phyloP scores from a whole-genome alignment of 225 moss, liverwort and hornwort genomes.

The Sphagnum tenellum region DNA sequence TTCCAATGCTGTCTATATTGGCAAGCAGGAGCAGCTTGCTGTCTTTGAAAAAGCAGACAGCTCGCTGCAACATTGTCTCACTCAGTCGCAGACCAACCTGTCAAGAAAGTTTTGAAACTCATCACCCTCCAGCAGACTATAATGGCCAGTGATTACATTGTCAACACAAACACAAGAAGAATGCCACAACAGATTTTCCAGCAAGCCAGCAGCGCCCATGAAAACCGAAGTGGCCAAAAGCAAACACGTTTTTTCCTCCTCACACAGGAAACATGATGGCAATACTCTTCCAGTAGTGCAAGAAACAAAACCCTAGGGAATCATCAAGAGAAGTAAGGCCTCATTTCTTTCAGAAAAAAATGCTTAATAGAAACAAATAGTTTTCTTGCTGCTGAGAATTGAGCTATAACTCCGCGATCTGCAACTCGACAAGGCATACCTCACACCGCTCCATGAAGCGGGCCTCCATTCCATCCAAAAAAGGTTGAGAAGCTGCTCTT shows the following conservation, averaged over 20 bases:
- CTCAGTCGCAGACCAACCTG: slow-evolving; percentile 77
- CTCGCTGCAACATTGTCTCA: slow-evolving; percentile 59
- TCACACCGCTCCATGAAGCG: slow-evolving; percentile 73
- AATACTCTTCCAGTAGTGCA: background rate
- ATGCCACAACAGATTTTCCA: too few species aligned
- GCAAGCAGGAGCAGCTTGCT: slow-evolving; percentile 53
- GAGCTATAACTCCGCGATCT: too few species aligned
- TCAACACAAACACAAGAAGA: too few species aligned
- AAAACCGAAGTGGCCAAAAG: too few species aligned
- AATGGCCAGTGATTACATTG: too few species aligned
- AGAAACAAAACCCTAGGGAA: background rate
- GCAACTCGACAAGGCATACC: slow-evolving; percentile 22
- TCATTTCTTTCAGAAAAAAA: background rate
- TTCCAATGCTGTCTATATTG: slow-evolving; percentile 43
- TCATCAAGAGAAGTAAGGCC: slow-evolving; percentile 5
- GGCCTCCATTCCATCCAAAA: slow-evolving; percentile 61
- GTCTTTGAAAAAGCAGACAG: slow-evolving; percentile 53
- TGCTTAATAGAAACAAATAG: background rate
- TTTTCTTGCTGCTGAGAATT: background rate
- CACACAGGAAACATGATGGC: background rate
- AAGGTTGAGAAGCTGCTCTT: slow-evolving; percentile 34
- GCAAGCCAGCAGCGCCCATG: too few species aligned
- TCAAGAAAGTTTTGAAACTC: slow-evolving; percentile 6
- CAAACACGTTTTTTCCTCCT: background rate
- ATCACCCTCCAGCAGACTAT: too few species aligned